A percentile compares a stretch with the other conserved stretches of the same genome.
Conservation (phyloP, 164 flowering plant genomes). For the Sextonia rubra region DNA sequence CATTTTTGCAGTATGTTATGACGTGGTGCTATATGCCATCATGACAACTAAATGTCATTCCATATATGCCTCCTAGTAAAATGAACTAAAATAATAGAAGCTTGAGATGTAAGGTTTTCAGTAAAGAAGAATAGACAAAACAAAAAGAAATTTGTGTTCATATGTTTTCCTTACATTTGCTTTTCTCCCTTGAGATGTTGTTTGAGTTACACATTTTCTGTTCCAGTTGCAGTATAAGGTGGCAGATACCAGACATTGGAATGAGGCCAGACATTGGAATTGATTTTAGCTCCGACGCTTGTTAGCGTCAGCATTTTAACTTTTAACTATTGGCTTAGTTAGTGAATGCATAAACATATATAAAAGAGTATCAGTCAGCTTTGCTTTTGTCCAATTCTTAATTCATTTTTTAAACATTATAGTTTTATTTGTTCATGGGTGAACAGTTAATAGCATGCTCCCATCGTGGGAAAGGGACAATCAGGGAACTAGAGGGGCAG, state of each 20-base stretch:
- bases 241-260: constrained; percentile 85
- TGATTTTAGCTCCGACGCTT: too few relatives aligned
- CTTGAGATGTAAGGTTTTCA: neutral
- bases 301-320: too few relatives aligned
- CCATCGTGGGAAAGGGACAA: too few relatives aligned
- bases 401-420: neutral
- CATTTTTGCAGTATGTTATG: neutral
- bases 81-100: neutral
- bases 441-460: constrained; percentile 35
- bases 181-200: neutral
- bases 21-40: neutral
- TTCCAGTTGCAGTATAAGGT: constrained; percentile 80
- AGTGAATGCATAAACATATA: too few relatives aligned
- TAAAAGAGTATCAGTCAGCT: neutral
- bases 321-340: too few relatives aligned
- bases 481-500: too few relatives aligned
- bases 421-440: neutral
- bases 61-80: neutral
- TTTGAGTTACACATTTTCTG: neutral
- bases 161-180: neutral
- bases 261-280: too few relatives aligned
- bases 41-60: neutral
- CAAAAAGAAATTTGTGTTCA: neutral
- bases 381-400: neutral
- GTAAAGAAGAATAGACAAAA: neutral